Evolutionary conservation across 805 yeast species (phyloP), one percentile per base, ranked within the genome.

Genomic region (Sugiyamaella americana): DNA sequence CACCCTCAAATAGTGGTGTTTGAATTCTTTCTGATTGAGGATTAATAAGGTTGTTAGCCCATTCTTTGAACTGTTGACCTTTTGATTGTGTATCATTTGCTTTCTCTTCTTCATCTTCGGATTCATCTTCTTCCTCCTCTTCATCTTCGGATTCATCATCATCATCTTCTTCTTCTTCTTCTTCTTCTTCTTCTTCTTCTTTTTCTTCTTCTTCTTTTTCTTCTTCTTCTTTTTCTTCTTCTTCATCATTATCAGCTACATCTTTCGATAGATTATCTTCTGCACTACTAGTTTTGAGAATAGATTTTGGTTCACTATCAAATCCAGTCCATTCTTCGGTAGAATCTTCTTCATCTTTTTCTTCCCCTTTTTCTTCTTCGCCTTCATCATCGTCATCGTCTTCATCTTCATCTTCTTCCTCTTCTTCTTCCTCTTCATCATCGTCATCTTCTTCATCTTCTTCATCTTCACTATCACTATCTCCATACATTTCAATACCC

Each of bases 31-130:
- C 87, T 54, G 79, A 86, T 35, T 79, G 66, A 50, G 75, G 71
- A 48, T 82, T 78, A 3, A 81, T 76, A 58, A 84, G 85, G 30
- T 73, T 66, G 54, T 82, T 85, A 0, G 96, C 96, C 98, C 98
- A 93, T 17, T 76, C 76, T 64, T 85, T 86, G 71, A 93, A 93
- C 16, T 79, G 75, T 32, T 72, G 70, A 1, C 87, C 91, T 39
- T 66, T 68, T 4, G 46, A 51, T 72, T 80, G 32, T 69, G 66
- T 36, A 74, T 74, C 56, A 2, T 38, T 51, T 13, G 69, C 75
- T 26, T 60, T 64, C 19, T 34, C 55, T 5, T 34, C 49, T 3
- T 30, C 46, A 2, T 49, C 55, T 3, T 37, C 41, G 1, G 48
- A 53, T 1, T 50, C 51, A 4, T 48, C 58, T 0, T 47, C 50